phyloP scores from a whole-genome alignment of 192 early-diverging fungal genomes.

The Coemansia sp. region DNA sequence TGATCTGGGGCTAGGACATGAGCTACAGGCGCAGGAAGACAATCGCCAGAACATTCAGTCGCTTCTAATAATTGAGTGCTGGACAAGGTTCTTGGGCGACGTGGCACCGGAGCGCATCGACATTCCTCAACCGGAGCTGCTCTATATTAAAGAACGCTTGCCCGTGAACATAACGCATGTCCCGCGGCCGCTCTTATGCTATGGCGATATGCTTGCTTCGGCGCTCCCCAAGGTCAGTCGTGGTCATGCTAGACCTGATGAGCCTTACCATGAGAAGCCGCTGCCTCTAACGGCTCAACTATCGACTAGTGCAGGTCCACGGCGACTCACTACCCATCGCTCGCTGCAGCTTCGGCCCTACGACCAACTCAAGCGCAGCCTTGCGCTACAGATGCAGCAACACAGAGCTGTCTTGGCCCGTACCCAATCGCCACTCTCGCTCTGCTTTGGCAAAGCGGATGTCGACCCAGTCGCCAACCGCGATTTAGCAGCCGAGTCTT shows the following conservation, averaged over 20 bases:
- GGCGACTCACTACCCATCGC: not conserved
- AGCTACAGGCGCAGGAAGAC: constrained; percentile 11
- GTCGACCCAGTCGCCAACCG: not conserved
- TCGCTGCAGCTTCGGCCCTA: constrained; percentile 21
- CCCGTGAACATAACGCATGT: constrained; percentile 36
- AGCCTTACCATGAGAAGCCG: not conserved
- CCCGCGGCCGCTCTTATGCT: constrained; percentile 25
- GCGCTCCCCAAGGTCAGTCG: not conserved
- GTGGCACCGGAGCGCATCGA: constrained; percentile 14
- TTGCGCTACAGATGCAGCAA: constrained; percentile 14
- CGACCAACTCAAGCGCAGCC: constrained; percentile 20
- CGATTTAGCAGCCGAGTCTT: not conserved
- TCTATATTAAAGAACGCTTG: constrained; percentile 39
- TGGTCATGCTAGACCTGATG: not conserved
- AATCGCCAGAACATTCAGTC: constrained; percentile 29
- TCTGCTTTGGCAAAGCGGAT: constrained; percentile 2
- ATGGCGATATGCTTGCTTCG: constrained; percentile 30
- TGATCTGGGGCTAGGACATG: not conserved
- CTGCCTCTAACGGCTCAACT: not conserved
- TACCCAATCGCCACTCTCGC: constrained; percentile 8
- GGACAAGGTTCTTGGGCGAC: constrained; percentile 28
- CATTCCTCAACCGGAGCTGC: constrained; percentile 25
- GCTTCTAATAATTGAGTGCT: constrained; percentile 39
- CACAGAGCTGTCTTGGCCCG: not conserved
- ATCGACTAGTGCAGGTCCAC: not conserved